Evolutionary conservation across 2,329 filamentous ascomycete genomes (phyloP).

Genomic region (Phoma sp.): DNA sequence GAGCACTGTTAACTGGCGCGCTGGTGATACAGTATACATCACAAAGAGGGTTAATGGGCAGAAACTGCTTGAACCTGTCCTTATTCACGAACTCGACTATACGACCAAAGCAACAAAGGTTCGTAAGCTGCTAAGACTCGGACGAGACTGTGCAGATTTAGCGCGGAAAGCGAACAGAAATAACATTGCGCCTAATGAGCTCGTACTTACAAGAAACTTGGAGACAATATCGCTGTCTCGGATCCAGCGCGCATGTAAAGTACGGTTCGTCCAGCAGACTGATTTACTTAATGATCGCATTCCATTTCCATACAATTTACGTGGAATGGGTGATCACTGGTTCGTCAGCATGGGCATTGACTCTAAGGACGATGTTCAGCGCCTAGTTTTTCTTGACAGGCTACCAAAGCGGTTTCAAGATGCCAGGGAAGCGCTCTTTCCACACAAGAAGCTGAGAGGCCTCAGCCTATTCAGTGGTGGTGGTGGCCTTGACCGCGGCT

Average conservation of each 20-base stretch:
- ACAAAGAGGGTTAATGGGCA: constrained; percentile 34
- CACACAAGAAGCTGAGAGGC: constrained; percentile 47
- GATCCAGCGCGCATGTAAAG: constrained; percentile 65
- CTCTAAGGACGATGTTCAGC: constrained; percentile 5
- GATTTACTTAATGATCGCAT: constrained; percentile 52
- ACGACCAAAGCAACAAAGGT: constrained; percentile 51
- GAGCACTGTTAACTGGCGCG: constrained; percentile 9
- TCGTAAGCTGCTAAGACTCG: constrained; percentile 62
- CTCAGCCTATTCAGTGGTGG: constrained; percentile 81
- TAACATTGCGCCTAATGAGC: constrained; percentile 59
- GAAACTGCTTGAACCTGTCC: constrained; percentile 65
- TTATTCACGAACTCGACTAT: constrained; percentile 58
- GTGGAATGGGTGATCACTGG: constrained; percentile 72
- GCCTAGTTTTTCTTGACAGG: constrained; percentile 16
- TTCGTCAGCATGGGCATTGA: constrained; percentile 59
- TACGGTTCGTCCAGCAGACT: constrained; percentile 61
- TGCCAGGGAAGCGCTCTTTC: constrained; percentile 62
- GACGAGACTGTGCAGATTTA: constrained; percentile 47
- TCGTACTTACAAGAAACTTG: constrained; percentile 63
- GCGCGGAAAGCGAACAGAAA: constrained; percentile 29
- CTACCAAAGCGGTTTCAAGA: constrained; percentile 50
- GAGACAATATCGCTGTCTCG: constrained; percentile 47
- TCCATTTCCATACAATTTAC: constrained; percentile 68
- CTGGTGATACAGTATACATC: constrained; percentile 56
- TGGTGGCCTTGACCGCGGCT: constrained; percentile 77